These are phyloP conservation scores for Sclerotinia minor DNA, from an alignment of 2,329 filamentous ascomycete genomes.

Conservation along the genomic window DNA sequence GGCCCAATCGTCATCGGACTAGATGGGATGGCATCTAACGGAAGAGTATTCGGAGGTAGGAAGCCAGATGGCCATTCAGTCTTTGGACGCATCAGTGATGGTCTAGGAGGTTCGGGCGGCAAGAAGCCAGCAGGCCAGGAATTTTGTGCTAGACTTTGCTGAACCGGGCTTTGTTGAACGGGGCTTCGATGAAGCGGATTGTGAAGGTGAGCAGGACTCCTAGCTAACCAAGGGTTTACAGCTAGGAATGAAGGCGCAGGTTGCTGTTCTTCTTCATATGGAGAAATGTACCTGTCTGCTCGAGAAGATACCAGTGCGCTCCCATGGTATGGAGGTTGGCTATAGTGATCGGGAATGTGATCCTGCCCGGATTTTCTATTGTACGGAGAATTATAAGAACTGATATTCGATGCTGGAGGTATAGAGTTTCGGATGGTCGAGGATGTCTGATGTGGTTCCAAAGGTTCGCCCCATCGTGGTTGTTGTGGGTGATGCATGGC, in stretches of 20 bases:
- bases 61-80: constrained; percentile 16
- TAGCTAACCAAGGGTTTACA: constrained; percentile 1
- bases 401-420: background rate
- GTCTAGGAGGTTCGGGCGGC: background rate
- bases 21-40: background rate
- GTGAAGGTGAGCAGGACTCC: background rate
- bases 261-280: background rate
- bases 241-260: background rate
- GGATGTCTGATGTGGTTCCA: background rate
- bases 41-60: background rate
- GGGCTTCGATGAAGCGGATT: background rate
- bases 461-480: background rate
- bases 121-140: constrained; percentile 23
- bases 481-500: background rate
- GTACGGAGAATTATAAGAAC: background rate
- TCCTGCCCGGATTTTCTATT: background rate
- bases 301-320: background rate
- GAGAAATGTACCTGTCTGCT: background rate
- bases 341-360: background rate
- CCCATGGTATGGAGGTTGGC: background rate
- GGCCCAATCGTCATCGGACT: constrained; percentile 2
- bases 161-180: background rate
- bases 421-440: background rate
- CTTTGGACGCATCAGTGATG: background rate
- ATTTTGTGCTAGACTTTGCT: background rate